A percentile compares a stretch with the other conserved stretches of the same genome.
Conservation (phyloP, 768 basidiomycete genomes). For the Boletus pseudopeckii region DNA sequence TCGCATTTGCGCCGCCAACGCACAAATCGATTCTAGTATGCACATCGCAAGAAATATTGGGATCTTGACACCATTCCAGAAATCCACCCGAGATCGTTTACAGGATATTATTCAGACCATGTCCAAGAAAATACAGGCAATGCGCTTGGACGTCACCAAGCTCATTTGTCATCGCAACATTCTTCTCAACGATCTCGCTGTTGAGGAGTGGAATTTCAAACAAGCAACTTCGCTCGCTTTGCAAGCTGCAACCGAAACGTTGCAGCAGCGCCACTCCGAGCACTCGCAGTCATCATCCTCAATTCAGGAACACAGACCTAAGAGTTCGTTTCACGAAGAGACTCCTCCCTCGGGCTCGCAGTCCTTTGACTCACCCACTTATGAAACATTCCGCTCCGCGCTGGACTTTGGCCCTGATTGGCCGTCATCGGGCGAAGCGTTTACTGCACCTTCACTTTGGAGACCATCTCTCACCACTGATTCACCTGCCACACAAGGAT, state of each 20-base stretch:
- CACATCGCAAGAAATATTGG: constrained; percentile 78
- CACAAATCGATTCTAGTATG: constrained; percentile 64
- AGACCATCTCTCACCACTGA: constrained; percentile 31
- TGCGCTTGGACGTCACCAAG: constrained; percentile 71
- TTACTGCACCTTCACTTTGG: constrained; percentile 33
- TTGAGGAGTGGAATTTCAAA: constrained; percentile 65
- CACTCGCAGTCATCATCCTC: constrained; percentile 36
- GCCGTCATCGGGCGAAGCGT: constrained; percentile 41
- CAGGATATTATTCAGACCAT: constrained; percentile 55
- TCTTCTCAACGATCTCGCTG: constrained; percentile 68
- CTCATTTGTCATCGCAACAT: constrained; percentile 74
- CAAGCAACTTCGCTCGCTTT: constrained; percentile 68
- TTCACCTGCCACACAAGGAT: constrained; percentile 31
- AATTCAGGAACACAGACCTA: constrained; percentile 23
- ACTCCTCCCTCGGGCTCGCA: constrained; percentile 9
- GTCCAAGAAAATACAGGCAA: constrained; percentile 60
- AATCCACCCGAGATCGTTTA: constrained; percentile 76
- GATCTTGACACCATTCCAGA: constrained; percentile 84
- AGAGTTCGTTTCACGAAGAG: constrained; percentile 14
- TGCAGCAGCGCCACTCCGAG: constrained; percentile 44
- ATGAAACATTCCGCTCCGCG: constrained; percentile 69
- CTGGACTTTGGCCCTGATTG: constrained; percentile 53
- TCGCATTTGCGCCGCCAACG: constrained; percentile 49
- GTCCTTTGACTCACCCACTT: constrained; percentile 43
- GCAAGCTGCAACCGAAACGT: constrained; percentile 63